A percentile compares a stretch with the other conserved stretches of the same genome.
These are phyloP conservation scores for Curvularia lunata DNA, from an alignment of 2,329 filamentous ascomycete species.

Conservation along the genomic window DNA sequence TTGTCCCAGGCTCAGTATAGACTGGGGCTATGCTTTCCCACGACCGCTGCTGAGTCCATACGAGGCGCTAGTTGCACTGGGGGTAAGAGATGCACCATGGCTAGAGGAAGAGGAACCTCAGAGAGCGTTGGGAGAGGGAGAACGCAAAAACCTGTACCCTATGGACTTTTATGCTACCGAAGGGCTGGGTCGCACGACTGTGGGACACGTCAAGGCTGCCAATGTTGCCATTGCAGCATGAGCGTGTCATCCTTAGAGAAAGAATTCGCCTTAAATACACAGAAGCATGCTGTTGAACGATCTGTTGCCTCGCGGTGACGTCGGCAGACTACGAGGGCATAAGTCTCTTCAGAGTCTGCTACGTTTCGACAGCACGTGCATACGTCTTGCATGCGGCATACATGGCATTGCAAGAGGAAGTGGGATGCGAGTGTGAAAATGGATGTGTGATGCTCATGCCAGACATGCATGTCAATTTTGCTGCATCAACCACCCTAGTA, in stretches of 20 bases:
- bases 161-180: slow-evolving; percentile 99
- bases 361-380: no score
- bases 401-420: no score
- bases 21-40: slow-evolving; percentile 97
- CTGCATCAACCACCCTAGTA: not conserved
- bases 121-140: slow-evolving; percentile 45
- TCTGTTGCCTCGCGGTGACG: no score
- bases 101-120: slow-evolving; percentile 61
- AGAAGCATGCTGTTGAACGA: not conserved
- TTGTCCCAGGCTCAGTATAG: slow-evolving; percentile 94
- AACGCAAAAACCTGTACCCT: slow-evolving; percentile 73
- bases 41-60: slow-evolving; percentile 90
- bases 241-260: not conserved
- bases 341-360: no score
- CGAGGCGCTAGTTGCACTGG: slow-evolving; percentile 90
- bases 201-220: slow-evolving; percentile 38
- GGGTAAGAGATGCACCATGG: slow-evolving; percentile 70
- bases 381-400: no score
- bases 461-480: not conserved
- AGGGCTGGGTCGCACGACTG: slow-evolving; percentile 79
- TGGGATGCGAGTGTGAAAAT: not conserved
- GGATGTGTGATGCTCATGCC: not conserved
- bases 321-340: no score
- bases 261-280: not conserved
- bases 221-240: slow-evolving; percentile 18